Conservation (phyloP, 75 land plant genomes). For the Selaginella moellendorffii region DNA sequence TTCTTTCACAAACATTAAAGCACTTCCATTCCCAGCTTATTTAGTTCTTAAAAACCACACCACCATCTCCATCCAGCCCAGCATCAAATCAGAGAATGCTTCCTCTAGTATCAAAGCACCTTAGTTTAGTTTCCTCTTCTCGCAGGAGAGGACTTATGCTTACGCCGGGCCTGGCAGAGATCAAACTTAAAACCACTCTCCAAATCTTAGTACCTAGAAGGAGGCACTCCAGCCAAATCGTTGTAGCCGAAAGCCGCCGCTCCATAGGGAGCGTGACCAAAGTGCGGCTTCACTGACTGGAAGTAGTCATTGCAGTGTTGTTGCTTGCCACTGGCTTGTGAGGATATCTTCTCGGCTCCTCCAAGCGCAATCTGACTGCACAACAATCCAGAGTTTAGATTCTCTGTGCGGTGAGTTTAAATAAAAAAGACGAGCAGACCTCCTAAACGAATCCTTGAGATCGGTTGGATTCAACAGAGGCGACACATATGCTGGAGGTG, state of each 20-base stretch:
- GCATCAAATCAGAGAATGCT: too few species aligned
- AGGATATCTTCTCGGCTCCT: neutral
- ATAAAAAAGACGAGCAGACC: neutral
- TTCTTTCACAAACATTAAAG: too few species aligned
- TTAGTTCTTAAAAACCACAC: too few species aligned
- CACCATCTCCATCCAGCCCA: too few species aligned
- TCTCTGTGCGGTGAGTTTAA: too few species aligned
- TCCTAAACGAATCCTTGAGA: neutral
- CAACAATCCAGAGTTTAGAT: neutral
- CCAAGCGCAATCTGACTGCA: neutral
- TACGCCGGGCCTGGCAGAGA: too few species aligned
- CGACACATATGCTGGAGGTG: neutral
- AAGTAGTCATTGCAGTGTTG: neutral
- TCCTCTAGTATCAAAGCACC: too few species aligned
- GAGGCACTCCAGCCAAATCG: neutral
- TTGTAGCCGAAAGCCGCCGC: neutral
- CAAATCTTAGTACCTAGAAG: neutral
- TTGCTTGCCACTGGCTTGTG: neutral
- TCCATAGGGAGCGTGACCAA: too few species aligned
- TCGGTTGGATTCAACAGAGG: too few species aligned
- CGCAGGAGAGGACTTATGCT: too few species aligned
- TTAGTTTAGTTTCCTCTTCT: too few species aligned
- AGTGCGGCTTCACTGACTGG: neutral
- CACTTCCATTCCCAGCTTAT: too few species aligned
- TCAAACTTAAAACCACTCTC: neutral